Base-by-base conservation (phyloP, 2,329 filamentous ascomycete species). In the Nannizzia gypsea region DNA sequence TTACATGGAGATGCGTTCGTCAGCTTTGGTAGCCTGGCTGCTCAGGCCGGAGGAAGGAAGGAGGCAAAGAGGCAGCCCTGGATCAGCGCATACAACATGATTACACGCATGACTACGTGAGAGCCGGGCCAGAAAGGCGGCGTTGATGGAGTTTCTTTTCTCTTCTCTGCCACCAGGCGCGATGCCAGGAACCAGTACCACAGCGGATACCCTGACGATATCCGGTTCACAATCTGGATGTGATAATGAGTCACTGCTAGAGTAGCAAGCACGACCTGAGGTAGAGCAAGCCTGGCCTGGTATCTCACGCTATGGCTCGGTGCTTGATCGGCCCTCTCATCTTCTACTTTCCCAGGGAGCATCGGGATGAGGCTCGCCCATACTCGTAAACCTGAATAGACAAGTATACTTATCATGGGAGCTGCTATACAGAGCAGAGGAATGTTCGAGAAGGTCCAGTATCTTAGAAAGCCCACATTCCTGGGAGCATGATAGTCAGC, bases 161-260 rank as follows among this genome's bases (percentile, higher is more conserved):
- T 63, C 63, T 59, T 60, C 36, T 64, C 61, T 34, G 64, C 63
- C 50, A 73, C 61, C 15, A 68, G 64, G 38, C 63, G 63, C 17
- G 73, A 74, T 0, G 88, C 88, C 42, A 95, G 71, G 78, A 87
- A 89, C 79, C 88, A 86, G 70, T 96, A 93, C 90, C 90, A 96
- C 17, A 93, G 74, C 1, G 90, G 88, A 72, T 92, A 96, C 0
- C 86, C 92, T 0, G 91, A 96, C 1, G 89, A 87, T 15, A 99
- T 80, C 24, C 93, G 83, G 50, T 87, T 95, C 67, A 97, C 87
- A 66, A 99, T 95, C 73, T 99, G 93, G 26, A 96, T 87, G 70
- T 99, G 93, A 69, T 95, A 95, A 63, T 78, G 89, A 11, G 86
- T 89, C 20, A 91, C 73, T 20, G 90, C 88, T 61, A 92, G 72